Base-by-base conservation (phyloP, 2,329 filamentous ascomycete species). In the Beauveria sp. region DNA sequence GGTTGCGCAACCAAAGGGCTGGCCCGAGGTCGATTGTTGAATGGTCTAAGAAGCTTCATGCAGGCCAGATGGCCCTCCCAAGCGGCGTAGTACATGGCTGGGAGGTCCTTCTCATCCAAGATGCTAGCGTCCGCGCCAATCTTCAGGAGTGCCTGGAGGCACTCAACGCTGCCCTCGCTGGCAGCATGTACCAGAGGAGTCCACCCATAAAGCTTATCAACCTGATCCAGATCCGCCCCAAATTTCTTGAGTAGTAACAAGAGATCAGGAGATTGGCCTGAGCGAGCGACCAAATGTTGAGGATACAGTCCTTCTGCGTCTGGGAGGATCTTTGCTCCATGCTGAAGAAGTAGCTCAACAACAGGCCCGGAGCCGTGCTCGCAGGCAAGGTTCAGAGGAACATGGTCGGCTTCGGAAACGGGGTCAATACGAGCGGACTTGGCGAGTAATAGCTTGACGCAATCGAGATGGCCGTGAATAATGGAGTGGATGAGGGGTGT, bases 51-150 rank as follows among this genome's bases (percentile, higher is more conserved):
- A 8, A 97, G 81, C 69, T 88, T 87, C 90, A 99, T 96, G 76
- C 94, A 97, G 69, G 93, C 89, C 59, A 97, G 77, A 71, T 97
- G 91, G 0, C 94, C 94, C 76, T 99, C 94, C 94, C 94, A 99
- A 0, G 92, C 93, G 16, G 94, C 94, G 74, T 99, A 99, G 74
- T 99, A 99, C 87, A 97, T 92, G 30, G 94, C 92, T 2, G 92
- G 91, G 4, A 97, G 81, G 18, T 87, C 88, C 71, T 97, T 99
- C 75, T 99, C 94, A 70, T 99, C 94, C 48, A 91, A 77, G 59
- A 92, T 89, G 65, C 87, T 87, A 1, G 89, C 84, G 68, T 96
- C 85, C 3, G 89, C 92, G 8, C 89, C 88, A 64, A 89, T 85
- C 58, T 91, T 85, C 12, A 99, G 80, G 4, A 99, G 80, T 1